Conservation (phyloP, 73 alveolate species). For the Tetrahymena thermophila region DNA sequence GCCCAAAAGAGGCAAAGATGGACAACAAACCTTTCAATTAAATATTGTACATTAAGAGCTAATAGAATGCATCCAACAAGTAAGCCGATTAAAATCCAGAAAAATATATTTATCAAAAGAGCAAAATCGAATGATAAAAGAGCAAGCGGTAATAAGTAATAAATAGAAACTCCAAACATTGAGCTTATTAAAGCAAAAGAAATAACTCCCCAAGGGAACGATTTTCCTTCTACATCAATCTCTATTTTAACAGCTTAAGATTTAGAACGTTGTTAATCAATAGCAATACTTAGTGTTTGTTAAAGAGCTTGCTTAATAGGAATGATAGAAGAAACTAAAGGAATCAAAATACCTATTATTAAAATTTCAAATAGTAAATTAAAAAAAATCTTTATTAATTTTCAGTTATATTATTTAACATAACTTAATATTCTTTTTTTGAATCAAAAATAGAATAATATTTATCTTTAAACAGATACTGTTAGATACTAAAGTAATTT, state of each 20-base stretch:
- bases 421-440: background rate
- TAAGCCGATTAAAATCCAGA: slow-evolving; percentile 87
- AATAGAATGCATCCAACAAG: slow-evolving; percentile 86
- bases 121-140: slow-evolving; percentile 77
- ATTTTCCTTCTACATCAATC: slow-evolving; percentile 15
- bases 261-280: slow-evolving; percentile 60
- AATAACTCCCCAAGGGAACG: slow-evolving; percentile 30
- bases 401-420: background rate
- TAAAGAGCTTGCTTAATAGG: slow-evolving; percentile 60
- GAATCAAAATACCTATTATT: slow-evolving; percentile 60
- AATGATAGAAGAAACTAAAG: slow-evolving; percentile 51
- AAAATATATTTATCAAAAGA: slow-evolving; percentile 79
- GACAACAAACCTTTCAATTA: slow-evolving; percentile 69
- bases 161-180: slow-evolving; percentile 89
- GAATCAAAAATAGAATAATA: background rate
- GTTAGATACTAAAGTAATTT: too few species aligned
- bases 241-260: slow-evolving; percentile 53
- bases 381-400: background rate
- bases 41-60: slow-evolving; percentile 72
- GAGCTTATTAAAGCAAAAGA: slow-evolving; percentile 83
- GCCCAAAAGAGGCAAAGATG: slow-evolving; percentile 72
- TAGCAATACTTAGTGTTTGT: slow-evolving; percentile 55
- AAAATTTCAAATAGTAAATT: background rate
- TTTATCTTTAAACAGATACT: too few species aligned
- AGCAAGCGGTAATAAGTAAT: slow-evolving; percentile 90